Base-by-base conservation (phyloP, 192 early-diverging fungal species). In the Backusella psychrophila region DNA sequence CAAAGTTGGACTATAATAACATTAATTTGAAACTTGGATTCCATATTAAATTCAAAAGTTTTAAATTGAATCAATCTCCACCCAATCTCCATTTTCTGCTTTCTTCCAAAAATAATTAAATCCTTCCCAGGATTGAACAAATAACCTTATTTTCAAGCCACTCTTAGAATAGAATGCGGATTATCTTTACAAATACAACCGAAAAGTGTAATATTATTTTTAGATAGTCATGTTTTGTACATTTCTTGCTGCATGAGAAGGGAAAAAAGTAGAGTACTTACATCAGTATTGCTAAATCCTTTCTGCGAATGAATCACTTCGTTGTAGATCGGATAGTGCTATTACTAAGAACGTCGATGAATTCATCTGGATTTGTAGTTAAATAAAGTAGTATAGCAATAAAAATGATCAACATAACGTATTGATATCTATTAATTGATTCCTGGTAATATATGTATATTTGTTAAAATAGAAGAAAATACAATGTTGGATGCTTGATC, bases 21-120 rank as follows among this genome's bases (percentile, higher is more conserved):
- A 29, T 63, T 63, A 26, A 63, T 63, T 63, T 63, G 56, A 63
- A 63, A 63, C 56, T 63, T 63, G 6, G 56, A 63, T 63, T 63
- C 56, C 26, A 14, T 63, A 26, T 29, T 63, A 63, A 29, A 23
- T 23, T 12, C 26, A 29, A 63, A 63, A 26, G 56, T 26, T 63
- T 63, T 29, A 26, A 63, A 26, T 14, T 26, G 56, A 63, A 63
- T 63, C 23, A 63, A 63, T 63, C 11, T 29, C 56, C 56, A 26
- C 26, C 3, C 56, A 29, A 11, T 63, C 8, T 63, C 9, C 15
- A 26, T 12, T 63, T 63, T 11, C 11, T 63, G 12, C 23, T 63
- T 14, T 12, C 56, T 6, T 5, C 3, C 42, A 44, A 44, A 44
- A 17, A 44, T 12, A 7, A 6, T 21, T 53, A n/a, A n/a, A 53